Percentiles rank a stretch among this genome's conserved stretches.
These are phyloP conservation scores for Flaveria robusta DNA, from an alignment of 129 eudicot genomes.

Conservation along the genomic window DNA sequence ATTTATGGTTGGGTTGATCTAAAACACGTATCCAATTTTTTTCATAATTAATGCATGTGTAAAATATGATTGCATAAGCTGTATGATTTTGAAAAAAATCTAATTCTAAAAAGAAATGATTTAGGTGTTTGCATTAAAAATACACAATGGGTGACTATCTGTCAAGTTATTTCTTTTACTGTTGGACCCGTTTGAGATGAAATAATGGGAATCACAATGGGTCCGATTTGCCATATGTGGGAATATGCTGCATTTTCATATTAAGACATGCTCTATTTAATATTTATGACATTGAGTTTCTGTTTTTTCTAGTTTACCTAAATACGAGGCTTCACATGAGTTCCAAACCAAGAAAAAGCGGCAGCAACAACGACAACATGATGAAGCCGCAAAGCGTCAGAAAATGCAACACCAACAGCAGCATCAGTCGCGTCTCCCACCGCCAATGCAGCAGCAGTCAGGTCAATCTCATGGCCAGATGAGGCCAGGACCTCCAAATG, in stretches of 20 bases:
- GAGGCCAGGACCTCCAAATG: conserved; percentile 41
- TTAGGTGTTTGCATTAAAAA: neutral
- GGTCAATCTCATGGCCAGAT: conserved; percentile 63
- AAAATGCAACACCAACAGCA: conserved; percentile 77
- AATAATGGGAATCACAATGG: neutral
- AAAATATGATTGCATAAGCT: neutral
- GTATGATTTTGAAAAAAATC: neutral
- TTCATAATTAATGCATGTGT: neutral
- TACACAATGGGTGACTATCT: neutral
- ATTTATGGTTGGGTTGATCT: neutral
- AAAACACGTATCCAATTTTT: neutral
- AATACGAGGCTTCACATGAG: conserved; percentile 93
- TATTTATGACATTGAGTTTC: neutral
- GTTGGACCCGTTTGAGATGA: neutral
- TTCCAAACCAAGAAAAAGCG: conserved; percentile 88
- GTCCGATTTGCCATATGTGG: too few species aligned
- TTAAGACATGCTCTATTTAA: neutral
- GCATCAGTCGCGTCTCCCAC: conserved; percentile 59
- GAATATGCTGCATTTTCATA: neutral
- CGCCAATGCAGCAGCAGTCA: conserved; percentile 78
- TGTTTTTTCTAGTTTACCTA: conserved; percentile 63
- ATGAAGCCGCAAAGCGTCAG: conserved; percentile 78
- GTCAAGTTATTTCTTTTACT: neutral
- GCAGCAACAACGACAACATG: conserved; percentile 85
- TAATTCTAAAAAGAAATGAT: neutral